Base-by-base conservation (phyloP, 1,284 basidiomycete species). In the Cryptococcus sp. region DNA sequence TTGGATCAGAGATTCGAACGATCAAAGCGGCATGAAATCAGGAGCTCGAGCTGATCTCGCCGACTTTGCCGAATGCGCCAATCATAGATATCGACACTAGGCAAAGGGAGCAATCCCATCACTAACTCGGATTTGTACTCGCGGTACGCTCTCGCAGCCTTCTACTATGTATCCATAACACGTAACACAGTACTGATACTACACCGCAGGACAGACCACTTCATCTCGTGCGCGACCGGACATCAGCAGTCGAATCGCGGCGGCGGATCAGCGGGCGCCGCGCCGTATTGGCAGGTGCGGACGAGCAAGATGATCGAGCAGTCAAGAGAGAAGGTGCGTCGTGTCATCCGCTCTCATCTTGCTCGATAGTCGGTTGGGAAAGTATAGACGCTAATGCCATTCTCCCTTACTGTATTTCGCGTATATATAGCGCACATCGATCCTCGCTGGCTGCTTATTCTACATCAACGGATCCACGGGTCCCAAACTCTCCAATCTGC, bases 401-500 rank as follows among this genome's bases (percentile, higher is more conserved):
- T 35, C 5, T 16, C 44, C 8, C 15, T 35, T 48, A 20, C 25
- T 5, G n/a, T n/a, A 23, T 40, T 10, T 10, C 31, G 31, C 10
- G 7, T 35, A 3, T 35, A 2, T 35, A 42, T 7, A 22, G 42
- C 42, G 22, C n/a, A 45, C 42, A n/a, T 8, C 42, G 42, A 22
- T 45, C 16, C 42, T 45, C 22, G n/a, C 42, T 22, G 42, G 42
- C 48, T 35, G 51, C 7, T 16, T 45, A 51, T 39, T 50, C 38
- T 41, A 47, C 27, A 68, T 79, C 54, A 79, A 78, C 59, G 78
- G 78, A n/a, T 74, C 74, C 5, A 76, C 75, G 1, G 77, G 77
- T 3, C 71, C 74, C 1, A 66, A 63, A 41, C 64, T 76, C 16
- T 78, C 77, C 16, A 78, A 78, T 59, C 65, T 79, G 17, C 77